A percentile compares a stretch with the other conserved stretches of the same genome.
These are phyloP conservation scores for Brassica nigra DNA, from an alignment of 345 rosid genomes.

Conservation along the genomic window DNA sequence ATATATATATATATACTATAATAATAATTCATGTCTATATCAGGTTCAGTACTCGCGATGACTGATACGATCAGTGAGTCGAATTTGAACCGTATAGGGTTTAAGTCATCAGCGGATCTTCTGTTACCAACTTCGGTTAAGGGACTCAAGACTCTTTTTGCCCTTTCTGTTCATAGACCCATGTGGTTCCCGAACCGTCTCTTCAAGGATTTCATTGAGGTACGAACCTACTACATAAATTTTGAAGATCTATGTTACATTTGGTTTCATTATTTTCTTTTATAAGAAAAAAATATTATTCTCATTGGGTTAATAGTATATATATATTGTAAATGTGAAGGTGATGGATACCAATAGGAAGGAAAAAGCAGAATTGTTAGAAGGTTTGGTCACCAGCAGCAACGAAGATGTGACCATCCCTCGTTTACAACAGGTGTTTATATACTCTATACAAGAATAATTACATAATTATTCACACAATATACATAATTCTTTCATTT, in stretches of 20 bases:
- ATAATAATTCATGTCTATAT: neutral
- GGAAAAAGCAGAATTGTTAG: conserved; percentile 80
- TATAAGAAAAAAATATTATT: neutral
- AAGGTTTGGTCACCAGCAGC: conserved; percentile 61
- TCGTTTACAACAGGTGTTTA: conserved; percentile 55
- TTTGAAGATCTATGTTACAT: neutral
- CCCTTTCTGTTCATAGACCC: conserved; percentile 69
- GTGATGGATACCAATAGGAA: conserved; percentile 82
- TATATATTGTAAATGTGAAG: conserved; percentile 42
- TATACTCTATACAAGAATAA: neutral
- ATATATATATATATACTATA: neutral
- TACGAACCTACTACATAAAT: conserved; percentile 13
- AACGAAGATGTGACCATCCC: conserved; percentile 66
- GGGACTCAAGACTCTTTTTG: conserved; percentile 75
- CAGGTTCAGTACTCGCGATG: conserved; percentile 75
- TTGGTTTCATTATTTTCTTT: neutral
- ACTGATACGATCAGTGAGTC: conserved; percentile 65
- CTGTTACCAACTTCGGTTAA: conserved; percentile 72
- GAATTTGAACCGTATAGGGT: conserved; percentile 59
- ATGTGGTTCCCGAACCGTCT: conserved; percentile 87
- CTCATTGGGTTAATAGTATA: neutral
- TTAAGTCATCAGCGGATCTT: conserved; percentile 75
- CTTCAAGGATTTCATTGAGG: conserved; percentile 82
- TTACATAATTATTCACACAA: neutral
- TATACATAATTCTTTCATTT: neutral